These are phyloP conservation scores for Trametes cinnabarina DNA, from an alignment of 768 basidiomycete species.

Conservation along the genomic window DNA sequence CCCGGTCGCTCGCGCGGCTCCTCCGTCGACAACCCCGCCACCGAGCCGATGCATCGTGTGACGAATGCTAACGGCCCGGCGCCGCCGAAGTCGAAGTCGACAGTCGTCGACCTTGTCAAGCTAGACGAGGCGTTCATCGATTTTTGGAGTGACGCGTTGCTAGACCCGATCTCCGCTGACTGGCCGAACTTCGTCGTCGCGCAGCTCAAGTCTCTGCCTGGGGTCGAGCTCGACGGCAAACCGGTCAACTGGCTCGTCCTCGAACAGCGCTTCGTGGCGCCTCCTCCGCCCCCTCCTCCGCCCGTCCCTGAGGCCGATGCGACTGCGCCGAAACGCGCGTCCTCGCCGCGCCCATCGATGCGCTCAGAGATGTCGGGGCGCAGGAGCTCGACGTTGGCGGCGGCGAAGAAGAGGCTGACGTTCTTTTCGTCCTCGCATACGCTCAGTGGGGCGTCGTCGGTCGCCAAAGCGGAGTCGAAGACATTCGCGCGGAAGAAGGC, in stretches of 20 bases:
- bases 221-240: slow-evolving; percentile 33
- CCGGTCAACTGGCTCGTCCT: slow-evolving; percentile 63
- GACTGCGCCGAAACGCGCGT: slow-evolving; percentile 22
- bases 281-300: slow-evolving; percentile 32
- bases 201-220: slow-evolving; percentile 50
- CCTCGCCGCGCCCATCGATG: slow-evolving; percentile 32
- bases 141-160: slow-evolving; percentile 74
- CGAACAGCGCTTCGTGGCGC: slow-evolving; percentile 55
- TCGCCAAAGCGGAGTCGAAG: slow-evolving; percentile 19
- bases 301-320: slow-evolving; percentile 23
- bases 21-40: slow-evolving; percentile 24
- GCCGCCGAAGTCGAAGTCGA: slow-evolving; percentile 33
- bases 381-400: slow-evolving; percentile 42
- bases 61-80: neutral
- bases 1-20: slow-evolving; percentile 23
- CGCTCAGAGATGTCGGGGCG: slow-evolving; percentile 27
- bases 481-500: slow-evolving; percentile 21
- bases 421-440: slow-evolving; percentile 45
- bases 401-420: slow-evolving; percentile 62
- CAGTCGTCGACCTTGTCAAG: slow-evolving; percentile 47
- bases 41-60: slow-evolving; percentile 3
- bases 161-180: slow-evolving; percentile 60
- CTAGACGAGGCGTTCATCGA: slow-evolving; percentile 82
- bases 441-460: slow-evolving; percentile 1
- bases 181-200: slow-evolving; percentile 75